Percentiles rank a stretch among this genome's conserved stretches.
These are phyloP conservation scores for Isatis tinctoria DNA, from an alignment of 345 rosid genomes.

Conservation along the genomic window DNA sequence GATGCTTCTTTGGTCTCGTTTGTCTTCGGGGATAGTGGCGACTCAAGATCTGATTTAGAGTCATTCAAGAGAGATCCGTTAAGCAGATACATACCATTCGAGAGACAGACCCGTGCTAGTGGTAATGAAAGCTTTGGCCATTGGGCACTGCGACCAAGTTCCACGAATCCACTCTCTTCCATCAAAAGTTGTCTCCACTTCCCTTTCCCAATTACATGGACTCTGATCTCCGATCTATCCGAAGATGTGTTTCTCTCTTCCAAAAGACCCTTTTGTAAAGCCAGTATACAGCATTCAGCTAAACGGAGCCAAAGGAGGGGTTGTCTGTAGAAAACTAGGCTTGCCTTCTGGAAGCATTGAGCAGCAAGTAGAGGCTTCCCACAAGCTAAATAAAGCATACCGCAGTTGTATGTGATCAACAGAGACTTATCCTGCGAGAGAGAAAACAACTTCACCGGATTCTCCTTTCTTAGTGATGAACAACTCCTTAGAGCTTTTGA, in stretches of 20 bases:
- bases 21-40: conserved; percentile 40
- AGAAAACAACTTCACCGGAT: conserved; percentile 58
- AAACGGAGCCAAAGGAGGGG: conserved; percentile 93
- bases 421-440: conserved; percentile 86
- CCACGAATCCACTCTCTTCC: conserved; percentile 48
- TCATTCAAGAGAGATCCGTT: conserved; percentile 40
- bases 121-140: conserved; percentile 70
- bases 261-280: conserved; percentile 68
- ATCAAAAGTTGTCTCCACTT: conserved; percentile 81
- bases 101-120: conserved; percentile 77
- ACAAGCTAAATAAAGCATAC: conserved; percentile 74
- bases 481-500: conserved; percentile 69
- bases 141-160: conserved; percentile 39
- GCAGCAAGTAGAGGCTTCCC: conserved; percentile 92
- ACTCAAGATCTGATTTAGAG: conserved; percentile 39
- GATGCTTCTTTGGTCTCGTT: conserved; percentile 42
- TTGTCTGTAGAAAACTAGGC: conserved; percentile 51
- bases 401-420: conserved; percentile 75
- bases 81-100: conserved; percentile 70
- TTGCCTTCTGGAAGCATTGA: conserved; percentile 79
- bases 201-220: conserved; percentile 80
- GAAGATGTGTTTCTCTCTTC: conserved; percentile 34
- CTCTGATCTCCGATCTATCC: conserved; percentile 52
- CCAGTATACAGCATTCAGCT: conserved; percentile 94
- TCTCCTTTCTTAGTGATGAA: conserved; percentile 68